A percentile compares a stretch with the other conserved stretches of the same genome.
Conservation (phyloP, 176 grass and related monocot species). For the Oryza glumipatula region DNA sequence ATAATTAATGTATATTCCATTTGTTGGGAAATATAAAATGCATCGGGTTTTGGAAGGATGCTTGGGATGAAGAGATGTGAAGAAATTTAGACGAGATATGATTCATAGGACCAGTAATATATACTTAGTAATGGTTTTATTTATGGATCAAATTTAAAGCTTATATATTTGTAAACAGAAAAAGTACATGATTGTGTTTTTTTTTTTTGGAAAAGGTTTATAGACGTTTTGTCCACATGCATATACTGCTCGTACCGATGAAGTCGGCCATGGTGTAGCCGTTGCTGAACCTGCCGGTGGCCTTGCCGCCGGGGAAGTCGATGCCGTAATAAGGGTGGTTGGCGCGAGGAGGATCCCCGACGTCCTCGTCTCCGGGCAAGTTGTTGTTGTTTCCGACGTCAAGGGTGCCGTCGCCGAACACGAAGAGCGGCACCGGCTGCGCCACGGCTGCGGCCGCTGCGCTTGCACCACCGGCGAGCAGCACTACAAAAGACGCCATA, state of each 20-base stretch:
- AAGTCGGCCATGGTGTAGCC: constrained; percentile 56
- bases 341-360: neutral
- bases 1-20: too few relatives aligned
- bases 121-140: too few relatives aligned
- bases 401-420: constrained; percentile 35
- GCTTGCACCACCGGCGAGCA: neutral
- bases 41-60: too few relatives aligned
- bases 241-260: constrained; percentile 22
- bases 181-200: too few relatives aligned
- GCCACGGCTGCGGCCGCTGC: neutral
- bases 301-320: constrained; percentile 23
- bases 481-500: neutral
- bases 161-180: too few relatives aligned
- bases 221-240: too few relatives aligned
- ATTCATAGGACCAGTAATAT: too few relatives aligned
- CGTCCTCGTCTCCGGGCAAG: neutral
- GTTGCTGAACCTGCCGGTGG: constrained; percentile 63
- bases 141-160: too few relatives aligned
- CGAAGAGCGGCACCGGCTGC: constrained; percentile 16
- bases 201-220: too few relatives aligned
- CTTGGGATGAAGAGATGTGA: too few relatives aligned
- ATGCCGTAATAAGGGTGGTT: constrained; percentile 46
- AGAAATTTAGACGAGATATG: too few relatives aligned
- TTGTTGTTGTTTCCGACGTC: neutral
- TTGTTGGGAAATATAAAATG: too few relatives aligned